Conservation (phyloP, 176 grass and related monocot species). For the Hsuehochloa calcarea region DNA sequence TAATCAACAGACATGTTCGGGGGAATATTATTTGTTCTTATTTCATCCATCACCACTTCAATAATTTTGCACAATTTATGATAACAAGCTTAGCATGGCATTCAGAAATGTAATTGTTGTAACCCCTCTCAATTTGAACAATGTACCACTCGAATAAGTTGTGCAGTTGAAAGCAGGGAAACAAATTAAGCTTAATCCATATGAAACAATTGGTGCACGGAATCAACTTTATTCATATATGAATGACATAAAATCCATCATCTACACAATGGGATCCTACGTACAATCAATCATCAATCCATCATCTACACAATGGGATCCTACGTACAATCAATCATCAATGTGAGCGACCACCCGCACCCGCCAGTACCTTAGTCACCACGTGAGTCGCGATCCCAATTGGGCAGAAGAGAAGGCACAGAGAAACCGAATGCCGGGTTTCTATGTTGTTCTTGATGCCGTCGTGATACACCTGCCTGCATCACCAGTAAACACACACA, state of each 20-base stretch:
- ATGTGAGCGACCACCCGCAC: slow-evolving; percentile 42
- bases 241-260: slow-evolving; percentile 22
- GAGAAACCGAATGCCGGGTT: slow-evolving; percentile 77
- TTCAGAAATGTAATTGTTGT: neutral
- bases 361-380: slow-evolving; percentile 56
- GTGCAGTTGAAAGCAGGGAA: neutral
- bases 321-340: slow-evolving; percentile 36
- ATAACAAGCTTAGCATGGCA: neutral
- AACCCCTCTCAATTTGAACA: neutral
- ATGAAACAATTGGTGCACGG: slow-evolving; percentile 2
- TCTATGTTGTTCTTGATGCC: slow-evolving; percentile 87
- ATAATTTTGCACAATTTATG: neutral
- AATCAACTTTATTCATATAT: slow-evolving; percentile 42
- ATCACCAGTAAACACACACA: slow-evolving; percentile 7
- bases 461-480: slow-evolving; percentile 93
- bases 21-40: neutral
- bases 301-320: slow-evolving; percentile 23
- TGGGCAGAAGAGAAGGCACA: slow-evolving; percentile 94
- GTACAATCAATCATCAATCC: slow-evolving; percentile 28
- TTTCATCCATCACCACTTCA: neutral
- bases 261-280: slow-evolving; percentile 30
- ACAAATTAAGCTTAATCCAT: neutral
- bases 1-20: neutral
- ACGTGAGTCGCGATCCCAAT: slow-evolving; percentile 68
- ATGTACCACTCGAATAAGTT: neutral